A percentile compares a stretch with the other conserved stretches of the same genome.
Conservation (phyloP, 805 yeast genomes). For the Hanseniaspora lindneri region DNA sequence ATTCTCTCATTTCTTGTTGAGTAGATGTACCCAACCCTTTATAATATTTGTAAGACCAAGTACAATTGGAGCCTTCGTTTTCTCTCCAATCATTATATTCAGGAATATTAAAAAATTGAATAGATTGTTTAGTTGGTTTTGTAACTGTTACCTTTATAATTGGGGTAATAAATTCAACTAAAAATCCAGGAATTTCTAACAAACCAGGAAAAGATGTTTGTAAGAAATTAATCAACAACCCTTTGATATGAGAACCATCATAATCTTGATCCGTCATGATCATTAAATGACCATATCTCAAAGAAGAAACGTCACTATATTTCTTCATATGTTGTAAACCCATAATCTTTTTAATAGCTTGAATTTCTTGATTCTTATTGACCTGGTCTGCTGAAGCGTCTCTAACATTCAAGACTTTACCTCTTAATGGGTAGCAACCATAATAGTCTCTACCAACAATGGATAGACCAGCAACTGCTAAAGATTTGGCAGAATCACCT, state of each 20-base stretch:
- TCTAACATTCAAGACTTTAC: constrained; percentile 87
- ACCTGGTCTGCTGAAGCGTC: constrained; percentile 96
- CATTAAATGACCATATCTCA: constrained; percentile 94
- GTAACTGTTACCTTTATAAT: constrained; percentile 80
- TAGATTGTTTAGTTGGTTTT: constrained; percentile 44
- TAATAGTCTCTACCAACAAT: constrained; percentile 92
- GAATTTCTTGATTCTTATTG: constrained; percentile 83
- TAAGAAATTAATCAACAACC: constrained; percentile 81
- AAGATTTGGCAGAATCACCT: constrained; percentile 89
- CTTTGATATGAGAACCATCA: constrained; percentile 96
- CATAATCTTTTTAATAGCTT: constrained; percentile 87
- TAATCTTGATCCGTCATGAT: constrained; percentile 99
- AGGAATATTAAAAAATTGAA: constrained; percentile 87
- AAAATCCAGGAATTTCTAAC: constrained; percentile 77
- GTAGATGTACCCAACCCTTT: constrained; percentile 97
- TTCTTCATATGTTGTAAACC: constrained; percentile 87
- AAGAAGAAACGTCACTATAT: constrained; percentile 57
- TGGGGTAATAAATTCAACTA: constrained; percentile 90
- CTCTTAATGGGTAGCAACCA: constrained; percentile 91
- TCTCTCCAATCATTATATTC: constrained; percentile 92
- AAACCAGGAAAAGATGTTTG: constrained; percentile 93
- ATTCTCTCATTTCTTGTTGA: constrained; percentile 71
- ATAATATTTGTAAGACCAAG: constrained; percentile 91
- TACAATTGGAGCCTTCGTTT: constrained; percentile 55
- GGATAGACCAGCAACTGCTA: constrained; percentile 86